A percentile compares a stretch with the other conserved stretches of the same genome.
Evolutionary conservation across 1,284 basidiomycete species (phyloP).

Genomic region (Leucoagaricus sp.): DNA sequence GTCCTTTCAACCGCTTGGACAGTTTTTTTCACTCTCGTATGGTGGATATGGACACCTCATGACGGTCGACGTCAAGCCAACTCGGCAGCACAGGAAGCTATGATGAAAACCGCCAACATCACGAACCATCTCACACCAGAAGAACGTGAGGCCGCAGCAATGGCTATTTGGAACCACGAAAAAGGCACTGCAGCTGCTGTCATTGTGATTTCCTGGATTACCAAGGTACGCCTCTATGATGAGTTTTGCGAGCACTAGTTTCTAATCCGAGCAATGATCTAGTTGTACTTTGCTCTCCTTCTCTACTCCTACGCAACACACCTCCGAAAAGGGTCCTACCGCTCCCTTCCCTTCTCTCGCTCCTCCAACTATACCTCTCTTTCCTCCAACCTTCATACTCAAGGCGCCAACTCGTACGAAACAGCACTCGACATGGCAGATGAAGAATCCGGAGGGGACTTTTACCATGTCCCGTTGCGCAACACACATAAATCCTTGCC

Average conservation of each 20-base stretch:
- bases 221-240: constrained; percentile 67
- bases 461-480: constrained; percentile 61
- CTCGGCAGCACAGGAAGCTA: constrained; percentile 83
- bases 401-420: constrained; percentile 38
- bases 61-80: constrained; percentile 82
- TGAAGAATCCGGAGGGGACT: constrained; percentile 63
- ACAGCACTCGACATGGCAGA: constrained; percentile 34
- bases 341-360: constrained; percentile 72
- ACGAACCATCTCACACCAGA: constrained; percentile 58
- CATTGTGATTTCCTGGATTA: constrained; percentile 82
- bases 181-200: constrained; percentile 80
- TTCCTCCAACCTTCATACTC: constrained; percentile 26
- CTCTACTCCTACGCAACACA: constrained; percentile 95
- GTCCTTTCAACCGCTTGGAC: constrained; percentile 92
- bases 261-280: background rate
- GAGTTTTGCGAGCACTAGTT: constrained; percentile 6
- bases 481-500: background rate
- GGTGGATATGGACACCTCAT: constrained; percentile 92
- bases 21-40: constrained; percentile 83
- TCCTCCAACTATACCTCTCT: constrained; percentile 29
- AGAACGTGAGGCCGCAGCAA: constrained; percentile 70
- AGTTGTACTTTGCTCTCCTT: constrained; percentile 92
- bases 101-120: constrained; percentile 62
- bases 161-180: constrained; percentile 88
- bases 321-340: constrained; percentile 90